Conservation (phyloP, 2,329 filamentous ascomycete species). For the Aspergillus udagawae region DNA sequence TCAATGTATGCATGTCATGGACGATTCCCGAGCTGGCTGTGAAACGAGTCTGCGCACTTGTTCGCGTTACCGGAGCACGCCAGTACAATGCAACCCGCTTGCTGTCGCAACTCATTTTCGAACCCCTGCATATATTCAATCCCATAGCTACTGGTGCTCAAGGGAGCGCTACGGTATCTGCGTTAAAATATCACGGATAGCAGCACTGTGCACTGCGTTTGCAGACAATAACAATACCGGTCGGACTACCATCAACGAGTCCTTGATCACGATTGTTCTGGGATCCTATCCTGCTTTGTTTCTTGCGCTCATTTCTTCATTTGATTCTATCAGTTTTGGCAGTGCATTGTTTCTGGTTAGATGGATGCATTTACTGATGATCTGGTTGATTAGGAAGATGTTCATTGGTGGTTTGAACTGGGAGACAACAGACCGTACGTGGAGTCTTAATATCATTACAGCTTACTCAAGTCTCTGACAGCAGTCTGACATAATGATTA, state of each 20-base stretch:
- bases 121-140: not conserved
- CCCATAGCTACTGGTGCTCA: not conserved
- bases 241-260: not conserved
- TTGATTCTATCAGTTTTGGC: not conserved
- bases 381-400: slow-evolving; percentile 74
- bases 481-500: slow-evolving; percentile 41
- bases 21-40: not conserved
- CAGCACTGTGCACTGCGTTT: not conserved
- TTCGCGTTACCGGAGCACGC: not conserved
- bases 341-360: not conserved
- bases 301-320: not conserved
- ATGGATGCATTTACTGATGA: slow-evolving; percentile 28
- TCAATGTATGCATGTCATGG: slow-evolving; percentile 14
- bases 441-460: slow-evolving; percentile 7
- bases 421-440: slow-evolving; percentile 97
- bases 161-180: not conserved
- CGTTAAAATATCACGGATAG: not conserved
- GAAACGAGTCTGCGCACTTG: not conserved
- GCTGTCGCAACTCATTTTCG: not conserved
- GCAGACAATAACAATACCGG: not conserved
- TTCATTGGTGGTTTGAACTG: slow-evolving; percentile 98
- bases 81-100: not conserved
- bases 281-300: not conserved
- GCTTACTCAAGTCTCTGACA: slow-evolving; percentile 1
- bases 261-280: not conserved